phyloP scores from a whole-genome alignment of 2,329 filamentous ascomycete species.

The Apiospora sp. region DNA sequence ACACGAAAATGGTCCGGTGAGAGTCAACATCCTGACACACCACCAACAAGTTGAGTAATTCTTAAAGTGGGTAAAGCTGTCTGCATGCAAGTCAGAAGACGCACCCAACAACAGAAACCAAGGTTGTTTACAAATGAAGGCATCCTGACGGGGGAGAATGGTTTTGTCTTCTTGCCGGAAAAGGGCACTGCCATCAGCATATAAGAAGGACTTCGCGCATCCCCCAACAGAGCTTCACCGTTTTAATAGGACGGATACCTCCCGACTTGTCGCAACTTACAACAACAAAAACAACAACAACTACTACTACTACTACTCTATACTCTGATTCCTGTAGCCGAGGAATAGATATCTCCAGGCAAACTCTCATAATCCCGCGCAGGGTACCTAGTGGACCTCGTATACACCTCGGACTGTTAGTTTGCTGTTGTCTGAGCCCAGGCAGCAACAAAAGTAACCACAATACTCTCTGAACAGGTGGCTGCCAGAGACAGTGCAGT shows the following conservation, averaged over 20 bases:
- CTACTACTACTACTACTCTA: background rate
- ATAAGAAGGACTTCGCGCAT: conserved; percentile 15
- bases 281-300: background rate
- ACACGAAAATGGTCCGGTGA: conserved; percentile 37
- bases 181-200: conserved; percentile 9
- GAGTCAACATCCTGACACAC: conserved; percentile 40
- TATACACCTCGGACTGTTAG: background rate
- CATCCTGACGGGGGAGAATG: background rate
- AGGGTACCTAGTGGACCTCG: background rate
- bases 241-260: background rate
- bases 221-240: background rate
- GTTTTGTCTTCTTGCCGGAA: background rate
- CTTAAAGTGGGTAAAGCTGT: conserved; percentile 27
- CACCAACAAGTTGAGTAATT: conserved; percentile 29
- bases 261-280: background rate
- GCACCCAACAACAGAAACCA: conserved; percentile 29
- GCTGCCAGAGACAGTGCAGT: background rate
- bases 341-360: background rate
- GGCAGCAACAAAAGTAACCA: background rate
- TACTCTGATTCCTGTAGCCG: background rate
- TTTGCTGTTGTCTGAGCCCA: background rate
- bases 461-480: background rate
- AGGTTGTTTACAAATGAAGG: conserved; percentile 22
- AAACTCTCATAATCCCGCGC: background rate
- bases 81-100: conserved; percentile 42